phyloP scores from a whole-genome alignment of 148 eudicot species.

The Fagopyrum homotropicum region DNA sequence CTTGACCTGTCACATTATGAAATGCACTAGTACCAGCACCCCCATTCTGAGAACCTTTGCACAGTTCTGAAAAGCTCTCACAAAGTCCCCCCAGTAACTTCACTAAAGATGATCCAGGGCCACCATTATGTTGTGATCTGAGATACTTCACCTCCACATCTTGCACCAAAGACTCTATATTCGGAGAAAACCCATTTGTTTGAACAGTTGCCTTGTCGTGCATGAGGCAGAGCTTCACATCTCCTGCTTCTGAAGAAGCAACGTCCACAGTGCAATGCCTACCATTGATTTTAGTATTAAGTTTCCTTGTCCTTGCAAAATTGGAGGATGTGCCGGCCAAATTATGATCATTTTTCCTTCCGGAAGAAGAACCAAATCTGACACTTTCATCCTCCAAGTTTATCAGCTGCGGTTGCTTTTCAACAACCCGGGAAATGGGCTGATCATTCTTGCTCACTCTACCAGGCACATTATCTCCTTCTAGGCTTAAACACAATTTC shows the following conservation, averaged over 20 bases:
- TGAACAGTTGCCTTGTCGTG: constrained; percentile 19
- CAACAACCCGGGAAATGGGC: background rate
- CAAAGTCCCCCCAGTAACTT: constrained; percentile 43
- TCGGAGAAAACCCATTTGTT: constrained; percentile 11
- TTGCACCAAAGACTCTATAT: constrained; percentile 35
- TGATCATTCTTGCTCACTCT: constrained; percentile 11
- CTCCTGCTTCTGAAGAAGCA: constrained; percentile 45
- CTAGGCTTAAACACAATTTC: constrained; percentile 23
- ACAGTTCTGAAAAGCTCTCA: constrained; percentile 24
- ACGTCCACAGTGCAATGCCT: constrained; percentile 28
- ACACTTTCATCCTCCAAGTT: constrained; percentile 8
- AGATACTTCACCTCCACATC: constrained; percentile 36
- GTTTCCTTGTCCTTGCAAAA: constrained; percentile 10
- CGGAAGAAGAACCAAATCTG: background rate
- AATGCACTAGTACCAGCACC: constrained; percentile 11
- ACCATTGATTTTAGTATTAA: constrained; percentile 11
- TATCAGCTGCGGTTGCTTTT: background rate
- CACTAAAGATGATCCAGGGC: constrained; percentile 28
- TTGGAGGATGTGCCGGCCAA: constrained; percentile 17
- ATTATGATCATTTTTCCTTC: constrained; percentile 30
- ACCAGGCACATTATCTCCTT: constrained; percentile 34
- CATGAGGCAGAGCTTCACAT: constrained; percentile 38
- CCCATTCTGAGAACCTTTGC: constrained; percentile 14
- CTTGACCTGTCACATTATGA: constrained; percentile 13
- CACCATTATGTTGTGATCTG: constrained; percentile 20